These are phyloP conservation scores for Hemileia vastatrix DNA, from an alignment of 1,284 basidiomycete genomes.

Conservation along the genomic window DNA sequence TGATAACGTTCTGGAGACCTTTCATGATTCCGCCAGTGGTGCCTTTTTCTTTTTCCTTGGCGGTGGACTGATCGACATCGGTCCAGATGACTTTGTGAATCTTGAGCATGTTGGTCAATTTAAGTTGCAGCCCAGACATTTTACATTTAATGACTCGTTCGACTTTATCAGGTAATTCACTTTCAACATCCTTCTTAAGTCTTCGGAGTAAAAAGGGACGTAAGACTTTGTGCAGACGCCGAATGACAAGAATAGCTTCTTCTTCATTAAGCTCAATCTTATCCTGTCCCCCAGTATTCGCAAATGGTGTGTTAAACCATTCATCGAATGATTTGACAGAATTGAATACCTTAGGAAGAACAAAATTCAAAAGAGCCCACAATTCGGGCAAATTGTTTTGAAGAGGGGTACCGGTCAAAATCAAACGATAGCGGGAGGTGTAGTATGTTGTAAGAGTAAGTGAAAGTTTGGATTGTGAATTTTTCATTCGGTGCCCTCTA, in stretches of 20 bases:
- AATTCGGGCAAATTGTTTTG: conserved; percentile 93
- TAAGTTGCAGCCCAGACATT: conserved; percentile 88
- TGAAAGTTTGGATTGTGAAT: conserved; percentile 87
- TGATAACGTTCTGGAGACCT: conserved; percentile 84
- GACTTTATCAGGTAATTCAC: conserved; percentile 94
- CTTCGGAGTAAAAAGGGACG: conserved; percentile 92
- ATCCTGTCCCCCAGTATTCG: conserved; percentile 88
- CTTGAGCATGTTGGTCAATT: conserved; percentile 97
- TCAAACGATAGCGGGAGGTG: conserved; percentile 83
- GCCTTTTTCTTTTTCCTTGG: conserved; percentile 16
- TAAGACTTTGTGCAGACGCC: conserved; percentile 95
- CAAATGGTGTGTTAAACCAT: conserved; percentile 99
- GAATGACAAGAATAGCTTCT: conserved; percentile 94
- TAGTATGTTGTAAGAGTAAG: conserved; percentile 91
- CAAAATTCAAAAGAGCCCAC: conserved; percentile 97
- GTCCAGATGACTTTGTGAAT: conserved; percentile 58
- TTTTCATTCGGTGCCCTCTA: conserved; percentile 98
- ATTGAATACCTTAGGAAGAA: conserved; percentile 96
- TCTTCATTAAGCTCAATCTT: conserved; percentile 99
- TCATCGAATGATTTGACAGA: conserved; percentile 99
- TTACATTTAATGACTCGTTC: conserved; percentile 98
- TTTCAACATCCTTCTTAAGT: conserved; percentile 97
- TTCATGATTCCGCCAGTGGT: conserved; percentile 37
- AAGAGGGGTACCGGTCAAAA: conserved; percentile 93
- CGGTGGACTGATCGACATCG: conserved; percentile 20